Base-by-base conservation (phyloP, 169 alveolate species). In the Plasmodium vinckei region DNA sequence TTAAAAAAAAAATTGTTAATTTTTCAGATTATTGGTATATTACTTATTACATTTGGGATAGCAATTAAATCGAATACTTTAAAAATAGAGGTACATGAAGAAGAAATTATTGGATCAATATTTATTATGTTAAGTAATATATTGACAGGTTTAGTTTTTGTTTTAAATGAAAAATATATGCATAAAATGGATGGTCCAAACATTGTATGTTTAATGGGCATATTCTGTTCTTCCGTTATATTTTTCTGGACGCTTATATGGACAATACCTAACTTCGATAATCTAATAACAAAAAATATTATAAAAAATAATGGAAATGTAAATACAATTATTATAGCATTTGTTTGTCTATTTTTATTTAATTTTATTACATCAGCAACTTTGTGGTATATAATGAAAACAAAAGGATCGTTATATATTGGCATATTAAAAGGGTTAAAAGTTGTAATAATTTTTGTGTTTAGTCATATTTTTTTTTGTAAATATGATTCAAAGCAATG, bases 181-280 rank as follows among this genome's bases (percentile, higher is more conserved):
- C 23, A 87, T 6, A 47, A 71, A 33, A 89, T 88, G 63, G 95
- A 92, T 61, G 95, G 95, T 4, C 95, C 89, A 19, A 92, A 92
- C 69, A 92, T 92, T 46, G 95, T 92, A 15, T 92, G 95, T 67
- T 84, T 92, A 87, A 92, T 92, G 93, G 95, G 95, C 15, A 59
- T 92, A 13, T 87, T 89, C 70, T 21, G 93, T 67, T 65, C 73
- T 25, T 53, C 84, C 23, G 59, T 79, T 17, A 46, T 92, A 17
- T 73, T 88, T 27, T 33, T 92, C 21, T 92, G 95, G 95, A 77
- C 92, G 21, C 15, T 82, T 54, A 61, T 87, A 59, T 92, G 95
- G 95, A 92, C 95, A 1, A 23, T 79, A 15, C 95, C 95, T 3
- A 87, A 73, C 46, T 92, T 87, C 33, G 72, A 84, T n/a, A 86